Percentiles rank a stretch among this genome's conserved stretches.
Evolutionary conservation across 495 filamentous ascomycete genomes (phyloP).

Genomic region (Zalerion maritima): DNA sequence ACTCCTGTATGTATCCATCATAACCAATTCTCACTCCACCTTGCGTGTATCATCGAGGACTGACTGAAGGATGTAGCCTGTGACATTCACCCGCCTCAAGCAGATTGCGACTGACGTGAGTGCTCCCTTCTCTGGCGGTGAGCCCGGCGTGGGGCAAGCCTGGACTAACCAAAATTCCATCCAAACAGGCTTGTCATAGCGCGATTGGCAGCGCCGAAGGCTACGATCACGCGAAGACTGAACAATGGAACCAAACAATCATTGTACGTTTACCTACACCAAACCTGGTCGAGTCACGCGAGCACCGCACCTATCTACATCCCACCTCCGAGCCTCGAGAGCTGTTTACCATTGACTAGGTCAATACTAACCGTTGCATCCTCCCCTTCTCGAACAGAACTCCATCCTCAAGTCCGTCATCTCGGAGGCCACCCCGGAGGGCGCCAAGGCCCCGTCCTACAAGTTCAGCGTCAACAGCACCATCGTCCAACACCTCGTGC

Average conservation of each 20-base stretch:
- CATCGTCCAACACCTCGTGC: conserved; percentile 78
- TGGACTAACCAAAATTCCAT: too few relatives aligned
- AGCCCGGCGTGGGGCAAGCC: background rate
- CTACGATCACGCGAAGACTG: conserved; percentile 73
- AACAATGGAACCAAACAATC: conserved; percentile 77
- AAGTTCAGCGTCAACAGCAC: conserved; percentile 96
- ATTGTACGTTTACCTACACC: conserved; percentile 47
- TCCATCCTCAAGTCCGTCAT: conserved; percentile 74
- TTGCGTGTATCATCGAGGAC: conserved; percentile 2
- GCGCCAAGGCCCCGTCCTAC: conserved; percentile 38
- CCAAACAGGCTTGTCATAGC: conserved; percentile 66
- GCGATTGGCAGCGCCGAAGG: conserved; percentile 52
- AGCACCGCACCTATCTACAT: background rate
- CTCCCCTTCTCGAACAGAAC: too few relatives aligned
- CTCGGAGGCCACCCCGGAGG: conserved; percentile 54
- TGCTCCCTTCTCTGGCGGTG: conserved; percentile 8
- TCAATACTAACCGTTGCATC: too few relatives aligned
- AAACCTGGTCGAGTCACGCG: background rate
- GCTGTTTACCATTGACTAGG: background rate
- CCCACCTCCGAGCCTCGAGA: background rate
- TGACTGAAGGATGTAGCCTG: conserved; percentile 37
- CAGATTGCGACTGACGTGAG: conserved; percentile 73
- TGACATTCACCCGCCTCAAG: conserved; percentile 59
- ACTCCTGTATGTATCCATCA: conserved; percentile 14
- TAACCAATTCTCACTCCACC: background rate